Evolutionary conservation across 2,329 filamentous ascomycete genomes (phyloP).

Genomic region (Fusarium sp.): DNA sequence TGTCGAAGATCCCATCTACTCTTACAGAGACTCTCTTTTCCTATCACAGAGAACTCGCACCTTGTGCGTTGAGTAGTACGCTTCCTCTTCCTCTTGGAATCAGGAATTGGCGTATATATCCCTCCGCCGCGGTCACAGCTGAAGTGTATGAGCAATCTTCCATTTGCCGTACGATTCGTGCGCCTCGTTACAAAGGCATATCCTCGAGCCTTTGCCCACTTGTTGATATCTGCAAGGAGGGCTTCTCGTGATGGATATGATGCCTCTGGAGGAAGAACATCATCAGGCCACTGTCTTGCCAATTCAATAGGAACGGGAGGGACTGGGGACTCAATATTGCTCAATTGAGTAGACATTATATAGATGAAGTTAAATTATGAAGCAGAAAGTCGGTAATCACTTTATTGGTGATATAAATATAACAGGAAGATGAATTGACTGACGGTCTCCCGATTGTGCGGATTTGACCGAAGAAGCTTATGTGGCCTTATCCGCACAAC

Average conservation of each 20-base stretch:
- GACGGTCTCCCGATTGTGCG: too few species aligned
- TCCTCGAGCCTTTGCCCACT: background rate
- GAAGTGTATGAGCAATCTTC: background rate
- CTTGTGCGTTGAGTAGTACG: background rate
- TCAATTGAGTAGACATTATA: background rate
- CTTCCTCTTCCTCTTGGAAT: background rate
- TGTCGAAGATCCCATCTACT: background rate
- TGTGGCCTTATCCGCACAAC: too few species aligned
- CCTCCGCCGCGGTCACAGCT: too few species aligned
- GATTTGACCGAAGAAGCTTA: too few species aligned
- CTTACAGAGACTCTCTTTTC: background rate
- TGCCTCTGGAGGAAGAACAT: background rate
- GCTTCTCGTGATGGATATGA: background rate
- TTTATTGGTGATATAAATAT: too few species aligned
- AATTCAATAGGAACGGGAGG: fast-evolving
- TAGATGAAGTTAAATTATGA: background rate
- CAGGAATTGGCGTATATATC: too few species aligned
- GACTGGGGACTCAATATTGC: background rate
- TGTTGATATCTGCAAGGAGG: background rate
- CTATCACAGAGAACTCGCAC: background rate
- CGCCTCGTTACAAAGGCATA: background rate
- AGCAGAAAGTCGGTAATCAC: too few species aligned
- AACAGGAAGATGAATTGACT: too few species aligned
- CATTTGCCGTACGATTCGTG: background rate
- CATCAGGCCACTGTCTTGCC: background rate